A percentile compares a stretch with the other conserved stretches of the same genome.
These are phyloP conservation scores for Nyctanthes arbortristis DNA, from an alignment of 257 asterid species.

Conservation along the genomic window DNA sequence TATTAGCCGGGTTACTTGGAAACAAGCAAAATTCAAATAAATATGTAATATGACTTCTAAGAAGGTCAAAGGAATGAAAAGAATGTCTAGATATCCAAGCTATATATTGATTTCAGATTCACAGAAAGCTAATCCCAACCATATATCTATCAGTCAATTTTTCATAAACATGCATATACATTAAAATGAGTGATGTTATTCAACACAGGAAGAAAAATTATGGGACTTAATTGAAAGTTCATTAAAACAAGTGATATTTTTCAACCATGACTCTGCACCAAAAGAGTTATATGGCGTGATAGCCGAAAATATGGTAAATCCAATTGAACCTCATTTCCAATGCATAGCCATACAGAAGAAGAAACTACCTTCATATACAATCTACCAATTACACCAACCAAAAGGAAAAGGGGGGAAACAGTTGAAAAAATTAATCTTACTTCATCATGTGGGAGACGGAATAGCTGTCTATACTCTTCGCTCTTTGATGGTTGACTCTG, in stretches of 20 bases:
- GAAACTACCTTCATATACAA: neutral
- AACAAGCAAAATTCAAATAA: neutral
- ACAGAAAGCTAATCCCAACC: neutral
- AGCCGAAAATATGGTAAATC: neutral
- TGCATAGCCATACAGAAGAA: neutral
- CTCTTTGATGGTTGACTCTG: constrained; percentile 71
- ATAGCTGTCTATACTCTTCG: constrained; percentile 94
- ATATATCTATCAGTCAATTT: neutral
- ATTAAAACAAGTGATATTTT: neutral
- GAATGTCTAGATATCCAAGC: neutral
- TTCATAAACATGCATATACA: neutral
- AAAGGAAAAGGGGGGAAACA: neutral
- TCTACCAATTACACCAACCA: neutral
- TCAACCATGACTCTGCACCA: constrained; percentile 9
- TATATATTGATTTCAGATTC: neutral
- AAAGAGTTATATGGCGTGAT: constrained; percentile 13
- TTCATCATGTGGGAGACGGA: constrained; percentile 90
- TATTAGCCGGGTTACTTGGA: neutral
- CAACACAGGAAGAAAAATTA: neutral
- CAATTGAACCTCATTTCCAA: constrained; percentile 3
- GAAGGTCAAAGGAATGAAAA: neutral
- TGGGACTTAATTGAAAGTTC: neutral
- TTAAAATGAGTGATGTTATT: too few species aligned
- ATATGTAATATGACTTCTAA: neutral
- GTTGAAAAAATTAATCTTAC: constrained; percentile 45